These are phyloP conservation scores for Phaeotremella fagi DNA, from an alignment of 768 basidiomycete genomes.

Conservation along the genomic window DNA sequence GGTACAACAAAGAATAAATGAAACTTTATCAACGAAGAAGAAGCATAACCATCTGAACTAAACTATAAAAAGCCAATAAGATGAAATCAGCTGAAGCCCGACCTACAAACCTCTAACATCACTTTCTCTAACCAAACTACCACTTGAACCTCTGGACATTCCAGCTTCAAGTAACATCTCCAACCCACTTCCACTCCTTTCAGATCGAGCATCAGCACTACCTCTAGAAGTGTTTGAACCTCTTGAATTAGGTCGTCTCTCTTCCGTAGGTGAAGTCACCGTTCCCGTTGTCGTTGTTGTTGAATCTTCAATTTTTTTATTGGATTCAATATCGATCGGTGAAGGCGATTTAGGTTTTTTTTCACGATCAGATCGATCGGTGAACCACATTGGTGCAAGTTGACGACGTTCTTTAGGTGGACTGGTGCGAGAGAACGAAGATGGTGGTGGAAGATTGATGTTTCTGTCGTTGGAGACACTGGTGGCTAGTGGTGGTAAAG, in stretches of 20 bases:
- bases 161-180: not conserved
- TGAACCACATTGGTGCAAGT: not conserved
- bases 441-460: not conserved
- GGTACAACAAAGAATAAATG: too few relatives aligned
- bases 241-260: too few relatives aligned
- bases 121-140: not conserved
- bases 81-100: too few relatives aligned
- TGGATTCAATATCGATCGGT: too few relatives aligned
- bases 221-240: too few relatives aligned
- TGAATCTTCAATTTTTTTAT: too few relatives aligned
- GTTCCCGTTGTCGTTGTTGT: too few relatives aligned
- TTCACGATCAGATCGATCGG: not conserved
- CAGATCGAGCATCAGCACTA: not conserved
- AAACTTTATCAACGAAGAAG: too few relatives aligned
- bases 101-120: not conserved
- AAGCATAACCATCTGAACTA: too few relatives aligned
- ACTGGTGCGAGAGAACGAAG: not conserved
- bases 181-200: not conserved
- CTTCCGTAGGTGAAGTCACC: too few relatives aligned
- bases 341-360: too few relatives aligned
- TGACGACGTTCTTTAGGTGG: not conserved
- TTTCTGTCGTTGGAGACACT: not conserved
- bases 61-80: too few relatives aligned
- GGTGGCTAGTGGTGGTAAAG: not conserved
- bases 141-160: not conserved